phyloP scores from a whole-genome alignment of 192 early-diverging fungal genomes.

The Funneliformis mosseae region DNA sequence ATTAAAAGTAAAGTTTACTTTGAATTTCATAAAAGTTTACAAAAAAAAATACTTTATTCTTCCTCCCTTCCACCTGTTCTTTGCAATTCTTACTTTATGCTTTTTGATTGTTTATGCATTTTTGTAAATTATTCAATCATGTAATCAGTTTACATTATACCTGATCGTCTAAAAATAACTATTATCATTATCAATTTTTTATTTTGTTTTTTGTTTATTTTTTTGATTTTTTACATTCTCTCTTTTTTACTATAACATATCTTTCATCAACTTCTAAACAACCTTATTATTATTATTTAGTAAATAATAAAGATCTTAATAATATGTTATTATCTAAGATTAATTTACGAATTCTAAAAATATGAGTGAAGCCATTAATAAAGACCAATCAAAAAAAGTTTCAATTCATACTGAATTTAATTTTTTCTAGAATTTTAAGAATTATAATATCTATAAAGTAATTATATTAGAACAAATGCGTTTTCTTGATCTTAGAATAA shows the following conservation, averaged over 20 bases:
- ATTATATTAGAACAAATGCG: background rate
- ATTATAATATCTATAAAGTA: conserved; percentile 6
- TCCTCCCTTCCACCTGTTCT: too few relatives aligned
- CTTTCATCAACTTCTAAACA: background rate
- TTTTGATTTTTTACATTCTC: too few relatives aligned
- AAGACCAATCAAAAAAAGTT: background rate
- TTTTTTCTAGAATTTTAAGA: background rate
- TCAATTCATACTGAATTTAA: background rate
- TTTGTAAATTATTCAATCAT: too few relatives aligned
- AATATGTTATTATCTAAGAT: background rate
- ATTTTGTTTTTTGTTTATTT: too few relatives aligned
- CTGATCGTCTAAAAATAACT: too few relatives aligned
- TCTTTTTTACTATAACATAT: background rate
- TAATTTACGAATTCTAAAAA: background rate
- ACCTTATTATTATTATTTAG: background rate
- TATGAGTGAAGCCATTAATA: background rate
- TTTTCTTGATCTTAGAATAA: background rate
- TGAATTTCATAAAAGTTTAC: too few relatives aligned
- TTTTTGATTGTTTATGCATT: too few relatives aligned
- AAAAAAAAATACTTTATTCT: too few relatives aligned
- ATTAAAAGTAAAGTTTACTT: too few relatives aligned
- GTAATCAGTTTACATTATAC: too few relatives aligned
- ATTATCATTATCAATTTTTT: too few relatives aligned
- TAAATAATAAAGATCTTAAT: background rate
- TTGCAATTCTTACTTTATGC: too few relatives aligned